phyloP scores from a whole-genome alignment of 805 yeast genomes.

The Candida methanosorbosa region DNA sequence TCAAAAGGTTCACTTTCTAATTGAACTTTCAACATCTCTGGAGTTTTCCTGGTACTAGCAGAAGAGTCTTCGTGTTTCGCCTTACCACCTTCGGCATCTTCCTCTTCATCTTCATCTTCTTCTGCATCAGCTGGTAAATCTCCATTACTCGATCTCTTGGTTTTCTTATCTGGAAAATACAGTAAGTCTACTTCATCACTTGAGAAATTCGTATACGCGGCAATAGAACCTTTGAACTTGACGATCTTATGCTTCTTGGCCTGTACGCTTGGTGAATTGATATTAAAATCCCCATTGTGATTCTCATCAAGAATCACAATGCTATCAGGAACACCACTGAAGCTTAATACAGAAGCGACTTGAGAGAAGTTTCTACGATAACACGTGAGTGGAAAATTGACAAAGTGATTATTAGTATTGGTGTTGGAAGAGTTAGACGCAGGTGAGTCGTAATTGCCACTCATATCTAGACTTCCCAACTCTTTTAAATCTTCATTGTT shows the following conservation, averaged over 20 bases:
- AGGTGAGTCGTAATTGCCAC: no score
- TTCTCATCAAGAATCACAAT: background rate
- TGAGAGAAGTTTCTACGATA: slow-evolving; percentile 14
- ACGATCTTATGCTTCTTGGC: slow-evolving; percentile 4
- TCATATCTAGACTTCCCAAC: no score
- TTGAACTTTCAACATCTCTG: no score
- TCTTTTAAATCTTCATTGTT: no score
- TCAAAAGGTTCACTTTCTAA: slow-evolving; percentile 5
- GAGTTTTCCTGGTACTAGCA: no score
- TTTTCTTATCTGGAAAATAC: background rate
- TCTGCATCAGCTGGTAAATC: background rate
- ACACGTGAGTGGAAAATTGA: slow-evolving; percentile 14
- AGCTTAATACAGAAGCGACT: slow-evolving; percentile 3
- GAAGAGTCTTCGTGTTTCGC: background rate
- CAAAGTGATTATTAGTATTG: no score
- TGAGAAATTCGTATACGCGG: slow-evolving; percentile 9
- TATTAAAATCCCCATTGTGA: no score
- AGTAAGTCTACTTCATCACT: slow-evolving; percentile 6
- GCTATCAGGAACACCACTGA: no score
- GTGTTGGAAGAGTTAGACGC: no score
- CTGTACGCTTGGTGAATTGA: no score
- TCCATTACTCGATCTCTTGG: background rate
- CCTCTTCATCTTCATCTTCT: slow-evolving; percentile 1
- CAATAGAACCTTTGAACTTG: slow-evolving; percentile 3
- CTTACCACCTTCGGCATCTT: background rate